Evolutionary conservation across 108 stramenopile species (phyloP).

Genomic region (Cylindrotheca fusiformis): DNA sequence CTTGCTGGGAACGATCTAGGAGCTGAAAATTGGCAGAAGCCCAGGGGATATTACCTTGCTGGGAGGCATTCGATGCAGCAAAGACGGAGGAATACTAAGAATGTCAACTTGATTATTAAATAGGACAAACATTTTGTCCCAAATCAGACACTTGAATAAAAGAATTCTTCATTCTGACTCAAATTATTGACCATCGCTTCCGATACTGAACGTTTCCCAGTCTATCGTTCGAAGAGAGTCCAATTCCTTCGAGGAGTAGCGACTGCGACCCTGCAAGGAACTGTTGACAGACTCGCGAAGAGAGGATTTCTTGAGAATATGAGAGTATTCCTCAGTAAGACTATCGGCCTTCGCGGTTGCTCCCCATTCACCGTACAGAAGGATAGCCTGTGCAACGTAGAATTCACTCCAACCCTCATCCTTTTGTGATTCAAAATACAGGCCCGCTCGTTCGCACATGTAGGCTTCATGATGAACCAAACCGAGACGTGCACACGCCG

Average conservation of each 20-base stretch:
- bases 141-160: too few species aligned
- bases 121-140: too few species aligned
- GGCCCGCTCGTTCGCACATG: slow-evolving; percentile 31
- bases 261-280: slow-evolving; percentile 25
- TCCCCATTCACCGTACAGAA: slow-evolving; percentile 45
- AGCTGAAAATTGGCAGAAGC: neutral
- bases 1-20: too few species aligned
- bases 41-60: neutral
- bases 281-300: slow-evolving; percentile 10
- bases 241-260: slow-evolving; percentile 18
- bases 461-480: slow-evolving; percentile 31
- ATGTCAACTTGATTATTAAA: too few species aligned
- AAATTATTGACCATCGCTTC: neutral
- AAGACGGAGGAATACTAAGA: neutral
- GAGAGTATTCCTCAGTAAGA: slow-evolving; percentile 3
- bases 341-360: slow-evolving; percentile 35
- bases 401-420: slow-evolving; percentile 26
- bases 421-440: slow-evolving; percentile 20
- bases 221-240: slow-evolving; percentile 12
- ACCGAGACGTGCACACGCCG: slow-evolving; percentile 25
- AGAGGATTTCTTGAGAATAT: slow-evolving; percentile 12
- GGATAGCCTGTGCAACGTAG: slow-evolving; percentile 28
- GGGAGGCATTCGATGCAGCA: neutral
- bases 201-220: slow-evolving; percentile 5
- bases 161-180: neutral